phyloP scores from a whole-genome alignment of 1,284 basidiomycete genomes.

The Singerocomus inundabilis region DNA sequence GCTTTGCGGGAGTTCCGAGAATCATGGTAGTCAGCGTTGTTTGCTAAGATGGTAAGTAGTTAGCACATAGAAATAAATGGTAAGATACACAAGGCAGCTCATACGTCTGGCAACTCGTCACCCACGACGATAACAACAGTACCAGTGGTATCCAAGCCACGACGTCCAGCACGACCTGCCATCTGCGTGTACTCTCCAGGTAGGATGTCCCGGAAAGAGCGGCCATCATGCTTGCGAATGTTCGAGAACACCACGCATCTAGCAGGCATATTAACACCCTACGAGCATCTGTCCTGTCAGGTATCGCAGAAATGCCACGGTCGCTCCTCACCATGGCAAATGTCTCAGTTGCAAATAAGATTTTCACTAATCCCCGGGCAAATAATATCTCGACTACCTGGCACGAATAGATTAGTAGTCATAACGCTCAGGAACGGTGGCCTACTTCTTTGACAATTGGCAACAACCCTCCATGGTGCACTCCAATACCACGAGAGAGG shows the following conservation, averaged over 20 bases:
- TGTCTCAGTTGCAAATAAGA: slow-evolving; percentile 97
- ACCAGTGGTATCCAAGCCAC: slow-evolving; percentile 93
- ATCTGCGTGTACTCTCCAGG: slow-evolving; percentile 98
- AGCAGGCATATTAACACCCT: slow-evolving; percentile 99
- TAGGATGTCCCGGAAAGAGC: slow-evolving; percentile 85
- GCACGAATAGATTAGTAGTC: not conserved
- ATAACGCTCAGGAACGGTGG: not conserved
- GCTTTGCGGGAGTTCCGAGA: slow-evolving; percentile 86
- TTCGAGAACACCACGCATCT: slow-evolving; percentile 96
- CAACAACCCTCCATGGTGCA: slow-evolving; percentile 95
- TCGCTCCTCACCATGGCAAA: slow-evolving; percentile 86
- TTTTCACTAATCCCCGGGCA: slow-evolving; percentile 93
- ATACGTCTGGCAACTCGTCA: slow-evolving; percentile 85
- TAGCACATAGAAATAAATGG: slow-evolving; percentile 9
- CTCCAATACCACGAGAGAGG: slow-evolving; percentile 90
- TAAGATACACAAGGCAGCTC: slow-evolving; percentile 20
- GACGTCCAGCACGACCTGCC: slow-evolving; percentile 96
- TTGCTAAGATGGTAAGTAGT: slow-evolving; percentile 48
- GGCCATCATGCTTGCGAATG: slow-evolving; percentile 95
- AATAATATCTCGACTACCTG: slow-evolving; percentile 97
- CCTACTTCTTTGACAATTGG: slow-evolving; percentile 95
- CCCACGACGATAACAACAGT: slow-evolving; percentile 91
- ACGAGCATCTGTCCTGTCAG: slow-evolving; percentile 7
- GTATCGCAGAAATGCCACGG: slow-evolving; percentile 1
- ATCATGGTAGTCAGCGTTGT: slow-evolving; percentile 84